Conservation (phyloP, 1,284 basidiomycete genomes). For the Malassezia equina region DNA sequence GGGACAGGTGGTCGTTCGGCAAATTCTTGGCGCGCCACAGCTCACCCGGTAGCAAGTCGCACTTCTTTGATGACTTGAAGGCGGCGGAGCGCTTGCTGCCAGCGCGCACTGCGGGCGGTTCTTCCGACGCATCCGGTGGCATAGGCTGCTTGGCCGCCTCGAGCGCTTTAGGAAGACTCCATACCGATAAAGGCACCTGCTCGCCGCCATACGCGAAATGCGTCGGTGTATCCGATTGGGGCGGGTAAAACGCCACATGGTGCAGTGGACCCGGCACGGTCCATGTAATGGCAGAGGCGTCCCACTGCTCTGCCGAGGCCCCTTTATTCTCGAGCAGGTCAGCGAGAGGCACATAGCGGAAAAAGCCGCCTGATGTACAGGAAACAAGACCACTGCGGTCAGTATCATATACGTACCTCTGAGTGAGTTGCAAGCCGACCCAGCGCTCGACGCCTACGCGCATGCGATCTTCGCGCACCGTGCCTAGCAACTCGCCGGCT, state of each 20-base stretch:
- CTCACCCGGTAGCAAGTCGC: slow-evolving; percentile 5
- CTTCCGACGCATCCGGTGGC: background rate
- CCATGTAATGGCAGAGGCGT: background rate
- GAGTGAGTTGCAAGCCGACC: slow-evolving; percentile 5
- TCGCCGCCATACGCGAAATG: slow-evolving; percentile 16
- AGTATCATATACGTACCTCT: background rate
- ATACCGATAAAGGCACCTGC: slow-evolving; percentile 13
- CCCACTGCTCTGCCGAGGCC: background rate
- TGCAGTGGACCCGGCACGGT: slow-evolving; percentile 7
- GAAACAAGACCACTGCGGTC: background rate
- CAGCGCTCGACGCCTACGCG: slow-evolving; percentile 16
- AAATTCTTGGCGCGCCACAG: slow-evolving; percentile 18
- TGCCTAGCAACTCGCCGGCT: background rate
- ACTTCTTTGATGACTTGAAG: background rate
- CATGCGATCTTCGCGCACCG: slow-evolving; percentile 13
- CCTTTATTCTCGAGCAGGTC: background rate
- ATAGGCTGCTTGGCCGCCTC: background rate
- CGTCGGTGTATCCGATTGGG: background rate
- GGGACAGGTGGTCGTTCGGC: slow-evolving; percentile 13
- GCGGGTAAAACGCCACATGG: slow-evolving; percentile 13
- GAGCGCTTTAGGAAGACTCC: background rate
- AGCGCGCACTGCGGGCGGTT: background rate
- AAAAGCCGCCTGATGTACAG: slow-evolving; percentile 13
- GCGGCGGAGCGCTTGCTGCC: slow-evolving; percentile 7
- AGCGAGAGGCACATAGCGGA: slow-evolving; percentile 7